A percentile compares a stretch with the other conserved stretches of the same genome.
Evolutionary conservation across 2,329 filamentous ascomycete genomes (phyloP).

Genomic region (Neonectria sp.): DNA sequence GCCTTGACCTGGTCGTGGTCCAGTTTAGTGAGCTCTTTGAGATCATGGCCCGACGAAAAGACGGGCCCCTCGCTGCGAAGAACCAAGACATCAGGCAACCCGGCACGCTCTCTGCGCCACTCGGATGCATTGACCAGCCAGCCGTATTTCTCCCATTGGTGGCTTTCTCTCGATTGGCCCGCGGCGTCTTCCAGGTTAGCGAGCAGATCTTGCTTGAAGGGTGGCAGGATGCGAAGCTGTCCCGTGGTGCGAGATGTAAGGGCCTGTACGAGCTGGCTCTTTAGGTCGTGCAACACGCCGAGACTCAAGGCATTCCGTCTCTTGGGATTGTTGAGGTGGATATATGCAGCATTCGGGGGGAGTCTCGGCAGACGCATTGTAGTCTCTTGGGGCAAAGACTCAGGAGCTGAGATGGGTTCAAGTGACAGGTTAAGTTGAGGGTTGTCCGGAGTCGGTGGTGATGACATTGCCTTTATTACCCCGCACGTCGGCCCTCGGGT

Average conservation of each 20-base stretch:
- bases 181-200: slow-evolving; percentile 22
- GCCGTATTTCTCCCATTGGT: slow-evolving; percentile 34
- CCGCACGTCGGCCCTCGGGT: neutral
- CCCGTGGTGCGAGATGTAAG: slow-evolving; percentile 31
- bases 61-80: slow-evolving; percentile 43
- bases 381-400: neutral
- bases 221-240: slow-evolving; percentile 33
- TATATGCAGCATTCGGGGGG: slow-evolving; percentile 34
- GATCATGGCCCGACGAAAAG: slow-evolving; percentile 44
- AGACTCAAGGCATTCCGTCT: slow-evolving; percentile 44
- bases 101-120: slow-evolving; percentile 41
- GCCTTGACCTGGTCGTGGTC: slow-evolving; percentile 32
- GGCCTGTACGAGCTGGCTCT: slow-evolving; percentile 36
- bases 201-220: slow-evolving; percentile 27
- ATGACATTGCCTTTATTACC: neutral
- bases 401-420: neutral
- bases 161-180: neutral
- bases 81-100: slow-evolving; percentile 40
- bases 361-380: slow-evolving; percentile 41
- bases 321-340: slow-evolving; percentile 38
- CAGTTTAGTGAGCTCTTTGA: slow-evolving; percentile 39
- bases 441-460: neutral
- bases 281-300: slow-evolving; percentile 34
- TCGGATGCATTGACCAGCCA: slow-evolving; percentile 41
- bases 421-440: neutral